Conservation (phyloP, 371 early-diverging fungal species). For the Lichtheimia ramosa region DNA sequence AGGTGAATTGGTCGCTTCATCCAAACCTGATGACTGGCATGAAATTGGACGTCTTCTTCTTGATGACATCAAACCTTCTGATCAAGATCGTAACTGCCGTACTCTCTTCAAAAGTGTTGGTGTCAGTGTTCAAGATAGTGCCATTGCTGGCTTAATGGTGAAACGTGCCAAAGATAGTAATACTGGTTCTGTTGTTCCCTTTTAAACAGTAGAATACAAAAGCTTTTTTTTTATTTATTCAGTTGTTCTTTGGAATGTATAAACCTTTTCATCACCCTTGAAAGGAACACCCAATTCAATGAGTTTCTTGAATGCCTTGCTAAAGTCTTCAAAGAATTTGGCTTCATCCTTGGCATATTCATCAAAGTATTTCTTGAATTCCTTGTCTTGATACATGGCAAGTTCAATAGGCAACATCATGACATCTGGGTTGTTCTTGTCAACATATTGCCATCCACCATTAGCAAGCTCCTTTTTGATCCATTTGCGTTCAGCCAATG, state of each 20-base stretch:
- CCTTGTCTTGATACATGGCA: slow-evolving; percentile 54
- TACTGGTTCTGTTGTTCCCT: slow-evolving; percentile 44
- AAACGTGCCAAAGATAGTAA: slow-evolving; percentile 41
- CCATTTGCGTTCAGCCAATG: slow-evolving; percentile 81
- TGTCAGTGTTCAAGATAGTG: slow-evolving; percentile 64
- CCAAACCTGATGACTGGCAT: slow-evolving; percentile 31
- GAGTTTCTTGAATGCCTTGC: slow-evolving; percentile 80
- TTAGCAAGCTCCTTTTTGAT: slow-evolving; percentile 70
- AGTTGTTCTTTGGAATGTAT: slow-evolving; percentile 51
- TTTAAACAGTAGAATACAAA: slow-evolving; percentile 9
- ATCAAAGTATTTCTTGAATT: slow-evolving; percentile 78
- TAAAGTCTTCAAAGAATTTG: slow-evolving; percentile 84
- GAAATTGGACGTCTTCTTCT: slow-evolving; percentile 49
- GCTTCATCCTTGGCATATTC: slow-evolving; percentile 82
- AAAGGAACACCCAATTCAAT: slow-evolving; percentile 85
- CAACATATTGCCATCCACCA: slow-evolving; percentile 87
- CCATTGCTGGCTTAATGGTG: slow-evolving; percentile 53
- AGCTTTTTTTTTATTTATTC: slow-evolving; percentile 24
- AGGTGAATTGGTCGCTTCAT: slow-evolving; percentile 58
- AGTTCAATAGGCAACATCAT: slow-evolving; percentile 55
- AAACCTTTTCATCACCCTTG: slow-evolving; percentile 59
- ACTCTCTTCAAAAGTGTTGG: slow-evolving; percentile 68
- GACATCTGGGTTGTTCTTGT: slow-evolving; percentile 63
- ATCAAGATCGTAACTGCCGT: slow-evolving; percentile 1
- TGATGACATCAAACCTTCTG: slow-evolving; percentile 9